Conservation (phyloP, 495 filamentous ascomycete genomes). For the Acidomyces sp. region DNA sequence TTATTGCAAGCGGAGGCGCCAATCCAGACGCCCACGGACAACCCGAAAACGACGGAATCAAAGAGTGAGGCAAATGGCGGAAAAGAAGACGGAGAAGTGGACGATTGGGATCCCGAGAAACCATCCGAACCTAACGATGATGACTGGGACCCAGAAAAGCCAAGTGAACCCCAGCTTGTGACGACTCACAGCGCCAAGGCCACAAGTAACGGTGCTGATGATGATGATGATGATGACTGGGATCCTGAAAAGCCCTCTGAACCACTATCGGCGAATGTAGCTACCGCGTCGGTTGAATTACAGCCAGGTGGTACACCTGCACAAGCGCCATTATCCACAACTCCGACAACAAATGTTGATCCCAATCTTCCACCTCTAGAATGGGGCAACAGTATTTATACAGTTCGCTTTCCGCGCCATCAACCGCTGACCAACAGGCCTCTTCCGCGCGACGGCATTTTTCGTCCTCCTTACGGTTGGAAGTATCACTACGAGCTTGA, state of each 20-base stretch:
- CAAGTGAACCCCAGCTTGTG: constrained; percentile 5
- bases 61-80: not conserved
- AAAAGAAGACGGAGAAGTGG: constrained; percentile 6
- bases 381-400: constrained; percentile 90
- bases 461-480: constrained; percentile 93
- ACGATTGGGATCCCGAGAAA: constrained; percentile 23
- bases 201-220: not conserved
- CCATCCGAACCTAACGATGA: constrained; percentile 17
- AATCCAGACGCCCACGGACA: constrained; percentile 19
- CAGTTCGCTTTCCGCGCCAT: constrained; percentile 68
- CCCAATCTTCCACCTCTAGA: constrained; percentile 41
- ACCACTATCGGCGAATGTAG: not conserved
- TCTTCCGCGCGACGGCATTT: constrained; percentile 58
- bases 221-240: constrained; percentile 10
- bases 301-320: no score
- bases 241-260: constrained; percentile 24
- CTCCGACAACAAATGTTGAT: not conserved
- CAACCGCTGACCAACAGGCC: constrained; percentile 30
- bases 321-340: not conserved
- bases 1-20: constrained; percentile 22
- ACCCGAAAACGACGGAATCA: constrained; percentile 24
- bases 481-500: constrained; percentile 91
- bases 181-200: not conserved
- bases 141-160: constrained; percentile 29
- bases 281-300: no score